phyloP scores from a whole-genome alignment of 495 filamentous ascomycete genomes.

The Hyaloscypha bicolor region DNA sequence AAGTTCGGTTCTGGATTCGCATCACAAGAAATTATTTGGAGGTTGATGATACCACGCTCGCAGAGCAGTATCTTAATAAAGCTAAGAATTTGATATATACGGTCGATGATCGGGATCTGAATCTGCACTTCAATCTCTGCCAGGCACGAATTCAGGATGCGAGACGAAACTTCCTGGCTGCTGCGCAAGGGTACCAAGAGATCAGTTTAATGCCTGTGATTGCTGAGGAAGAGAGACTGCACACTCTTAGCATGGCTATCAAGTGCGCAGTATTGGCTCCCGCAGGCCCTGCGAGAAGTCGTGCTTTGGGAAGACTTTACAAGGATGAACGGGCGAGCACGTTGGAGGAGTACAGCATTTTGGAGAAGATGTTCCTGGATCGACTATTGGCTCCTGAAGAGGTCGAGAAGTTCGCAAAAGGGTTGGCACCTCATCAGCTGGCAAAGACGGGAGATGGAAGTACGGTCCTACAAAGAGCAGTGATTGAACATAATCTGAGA shows the following conservation, averaged over 20 bases:
- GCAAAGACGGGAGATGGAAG: conserved; percentile 85
- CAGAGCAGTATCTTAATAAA: conserved; percentile 86
- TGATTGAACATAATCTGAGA: conserved; percentile 93
- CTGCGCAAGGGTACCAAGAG: conserved; percentile 81
- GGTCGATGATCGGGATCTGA: conserved; percentile 67
- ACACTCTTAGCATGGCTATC: conserved; percentile 85
- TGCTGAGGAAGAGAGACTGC: conserved; percentile 78
- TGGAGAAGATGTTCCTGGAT: conserved; percentile 98
- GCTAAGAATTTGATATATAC: conserved; percentile 88
- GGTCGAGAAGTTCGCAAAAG: conserved; percentile 80
- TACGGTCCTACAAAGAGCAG: conserved; percentile 91
- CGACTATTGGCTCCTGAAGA: conserved; percentile 78
- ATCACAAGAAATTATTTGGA: conserved; percentile 95
- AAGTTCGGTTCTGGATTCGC: conserved; percentile 83
- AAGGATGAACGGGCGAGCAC: conserved; percentile 85
- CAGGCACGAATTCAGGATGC: conserved; percentile 93
- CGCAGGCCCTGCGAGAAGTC: conserved; percentile 82
- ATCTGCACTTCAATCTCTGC: conserved; percentile 83
- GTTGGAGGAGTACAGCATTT: conserved; percentile 79
- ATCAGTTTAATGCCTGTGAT: conserved; percentile 75
- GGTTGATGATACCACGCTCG: conserved; percentile 85
- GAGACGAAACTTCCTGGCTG: conserved; percentile 87
- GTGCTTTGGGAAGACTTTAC: conserved; percentile 79
- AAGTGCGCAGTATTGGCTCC: conserved; percentile 93
- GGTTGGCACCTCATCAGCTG: conserved; percentile 83